Conservation (phyloP, 2,329 filamentous ascomycete species). For the Colletotrichum sublineola region DNA sequence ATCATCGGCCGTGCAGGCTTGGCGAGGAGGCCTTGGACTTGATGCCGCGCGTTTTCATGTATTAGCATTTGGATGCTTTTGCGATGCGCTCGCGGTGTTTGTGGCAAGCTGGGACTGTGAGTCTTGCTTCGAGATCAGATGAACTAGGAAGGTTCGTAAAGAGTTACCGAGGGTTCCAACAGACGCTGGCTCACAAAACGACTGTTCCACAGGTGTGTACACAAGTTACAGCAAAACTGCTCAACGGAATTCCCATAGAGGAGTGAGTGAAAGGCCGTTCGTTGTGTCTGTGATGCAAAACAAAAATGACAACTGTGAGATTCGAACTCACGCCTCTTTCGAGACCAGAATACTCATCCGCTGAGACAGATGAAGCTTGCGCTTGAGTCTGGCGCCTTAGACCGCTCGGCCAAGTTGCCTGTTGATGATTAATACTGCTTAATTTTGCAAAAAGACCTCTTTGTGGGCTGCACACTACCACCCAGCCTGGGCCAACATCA, state of each 20-base stretch:
- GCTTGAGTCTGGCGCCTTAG: conserved; percentile 43
- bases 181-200: neutral
- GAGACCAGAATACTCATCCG: conserved; percentile 38
- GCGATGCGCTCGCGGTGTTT: neutral
- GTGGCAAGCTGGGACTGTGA: neutral
- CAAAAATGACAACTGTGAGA: conserved; percentile 37
- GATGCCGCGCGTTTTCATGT: neutral
- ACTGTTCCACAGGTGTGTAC: neutral
- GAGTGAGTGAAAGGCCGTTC: neutral
- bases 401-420: conserved; percentile 42
- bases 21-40: neutral
- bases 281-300: neutral
- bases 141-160: neutral
- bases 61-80: neutral
- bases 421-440: rapidly evolving
- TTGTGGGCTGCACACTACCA: rapidly evolving
- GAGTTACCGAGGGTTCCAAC: neutral
- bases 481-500: neutral
- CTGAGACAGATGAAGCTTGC: conserved; percentile 6
- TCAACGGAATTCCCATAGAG: neutral
- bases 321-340: conserved; percentile 42
- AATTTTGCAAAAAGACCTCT: rapidly evolving
- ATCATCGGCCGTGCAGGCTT: neutral
- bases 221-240: neutral
- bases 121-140: neutral